phyloP scores from a whole-genome alignment of 1,284 basidiomycete species.

The Ustilago crameri region DNA sequence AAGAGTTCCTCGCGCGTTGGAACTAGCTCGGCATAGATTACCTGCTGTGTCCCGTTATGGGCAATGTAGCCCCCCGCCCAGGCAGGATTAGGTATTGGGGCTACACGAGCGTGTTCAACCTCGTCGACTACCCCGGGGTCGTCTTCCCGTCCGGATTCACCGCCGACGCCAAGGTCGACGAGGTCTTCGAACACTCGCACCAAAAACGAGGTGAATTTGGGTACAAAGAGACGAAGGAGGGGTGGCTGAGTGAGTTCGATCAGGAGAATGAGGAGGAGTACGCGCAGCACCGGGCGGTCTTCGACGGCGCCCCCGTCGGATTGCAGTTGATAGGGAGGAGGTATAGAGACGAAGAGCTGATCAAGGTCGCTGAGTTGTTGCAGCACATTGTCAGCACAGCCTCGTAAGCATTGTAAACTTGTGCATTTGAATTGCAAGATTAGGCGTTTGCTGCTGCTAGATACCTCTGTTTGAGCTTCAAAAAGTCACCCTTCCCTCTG shows the following conservation, averaged over 20 bases:
- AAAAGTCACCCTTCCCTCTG: slow-evolving; percentile 14
- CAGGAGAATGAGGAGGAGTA: slow-evolving; percentile 33
- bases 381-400: slow-evolving; percentile 13
- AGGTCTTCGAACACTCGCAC: slow-evolving; percentile 13
- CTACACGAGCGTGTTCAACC: slow-evolving; percentile 55
- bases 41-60: slow-evolving; percentile 40
- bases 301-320: slow-evolving; percentile 47
- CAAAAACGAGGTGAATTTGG: slow-evolving; percentile 6
- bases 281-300: slow-evolving; percentile 34
- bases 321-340: slow-evolving; percentile 47
- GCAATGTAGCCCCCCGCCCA: slow-evolving; percentile 40
- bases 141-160: slow-evolving; percentile 43
- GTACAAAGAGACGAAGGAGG: slow-evolving; percentile 2
- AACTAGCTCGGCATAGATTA: slow-evolving; percentile 40
- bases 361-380: slow-evolving; percentile 36
- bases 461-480: too few species aligned
- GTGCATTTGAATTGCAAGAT: too few species aligned
- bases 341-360: slow-evolving; percentile 45
- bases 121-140: slow-evolving; percentile 49
- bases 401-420: background rate
- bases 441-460: too few species aligned
- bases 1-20: slow-evolving; percentile 27
- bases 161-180: slow-evolving; percentile 17
- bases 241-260: slow-evolving; percentile 24
- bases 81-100: slow-evolving; percentile 45